Evolutionary conservation across 345 rosid species (phyloP).

Genomic region (Orychophragmus violaceus): DNA sequence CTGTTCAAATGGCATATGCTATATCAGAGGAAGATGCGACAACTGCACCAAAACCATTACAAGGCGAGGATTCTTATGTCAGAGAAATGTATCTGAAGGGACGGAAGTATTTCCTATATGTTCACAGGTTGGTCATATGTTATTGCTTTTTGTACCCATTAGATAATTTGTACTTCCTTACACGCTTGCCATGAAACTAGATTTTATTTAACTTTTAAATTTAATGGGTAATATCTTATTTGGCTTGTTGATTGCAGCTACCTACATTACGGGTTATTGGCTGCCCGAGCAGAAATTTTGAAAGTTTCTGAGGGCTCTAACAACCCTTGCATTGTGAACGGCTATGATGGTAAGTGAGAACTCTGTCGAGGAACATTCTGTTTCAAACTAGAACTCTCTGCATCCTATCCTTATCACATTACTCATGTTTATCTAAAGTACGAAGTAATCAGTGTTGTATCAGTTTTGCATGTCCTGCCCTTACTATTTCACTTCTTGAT

Average conservation of each 20-base stretch:
- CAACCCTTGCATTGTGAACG: conserved; percentile 76
- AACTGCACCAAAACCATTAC: conserved; percentile 53
- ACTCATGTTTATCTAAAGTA: background rate
- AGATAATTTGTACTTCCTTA: background rate
- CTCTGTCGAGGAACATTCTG: background rate
- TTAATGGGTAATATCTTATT: background rate
- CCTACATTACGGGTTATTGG: conserved; percentile 84
- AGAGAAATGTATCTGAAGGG: conserved; percentile 79
- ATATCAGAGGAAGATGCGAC: conserved; percentile 74
- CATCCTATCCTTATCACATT: background rate
- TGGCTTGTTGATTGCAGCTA: conserved; percentile 47
- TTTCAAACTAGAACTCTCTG: background rate
- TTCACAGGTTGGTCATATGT: conserved; percentile 63
- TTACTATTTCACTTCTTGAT: background rate
- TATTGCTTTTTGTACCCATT: conserved; percentile 1
- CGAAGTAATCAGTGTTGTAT: background rate
- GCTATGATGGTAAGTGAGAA: conserved; percentile 59
- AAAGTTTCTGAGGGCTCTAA: conserved; percentile 53
- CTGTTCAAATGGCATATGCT: conserved; percentile 99
- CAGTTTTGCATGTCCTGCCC: background rate
- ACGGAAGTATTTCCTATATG: conserved; percentile 76
- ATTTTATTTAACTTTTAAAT: background rate
- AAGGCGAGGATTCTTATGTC: conserved; percentile 79
- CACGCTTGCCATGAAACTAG: background rate
- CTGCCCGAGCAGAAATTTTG: conserved; percentile 95